Evolutionary conservation across 192 early-diverging fungal species (phyloP).

Genomic region (Funneliformis geosporum): DNA sequence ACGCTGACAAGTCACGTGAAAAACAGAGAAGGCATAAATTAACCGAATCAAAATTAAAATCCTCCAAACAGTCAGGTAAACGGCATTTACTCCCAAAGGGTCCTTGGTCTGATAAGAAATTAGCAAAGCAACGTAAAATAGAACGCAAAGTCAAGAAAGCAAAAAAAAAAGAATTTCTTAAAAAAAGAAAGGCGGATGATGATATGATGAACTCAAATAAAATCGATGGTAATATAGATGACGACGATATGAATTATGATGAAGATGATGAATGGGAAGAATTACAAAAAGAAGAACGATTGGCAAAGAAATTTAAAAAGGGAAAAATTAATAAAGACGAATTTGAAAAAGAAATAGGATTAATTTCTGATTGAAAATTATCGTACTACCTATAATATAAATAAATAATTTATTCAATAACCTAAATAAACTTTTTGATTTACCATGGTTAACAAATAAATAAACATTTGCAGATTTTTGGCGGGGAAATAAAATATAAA

Average conservation of each 20-base stretch:
- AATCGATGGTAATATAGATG: not conserved
- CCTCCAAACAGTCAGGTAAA: not conserved
- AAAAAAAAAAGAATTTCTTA: constrained; percentile 53
- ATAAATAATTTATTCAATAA: too few relatives aligned
- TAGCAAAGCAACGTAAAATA: constrained; percentile 62
- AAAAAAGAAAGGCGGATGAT: constrained; percentile 42
- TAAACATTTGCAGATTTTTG: not conserved
- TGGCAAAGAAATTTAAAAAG: constrained; percentile 63
- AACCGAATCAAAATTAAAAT: constrained; percentile 35
- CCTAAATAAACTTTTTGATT: not conserved
- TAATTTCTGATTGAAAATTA: constrained; percentile 42
- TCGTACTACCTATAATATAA: too few relatives aligned
- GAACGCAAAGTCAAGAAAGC: constrained; percentile 72
- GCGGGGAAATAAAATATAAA: constrained; percentile 8
- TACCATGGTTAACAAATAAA: constrained; percentile 10
- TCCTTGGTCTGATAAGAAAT: constrained; percentile 75
- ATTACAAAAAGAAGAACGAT: constrained; percentile 55
- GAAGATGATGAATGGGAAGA: constrained; percentile 67
- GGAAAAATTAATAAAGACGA: constrained; percentile 47
- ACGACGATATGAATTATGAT: too few relatives aligned
- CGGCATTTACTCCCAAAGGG: constrained; percentile 1
- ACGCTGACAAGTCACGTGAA: constrained; percentile 71
- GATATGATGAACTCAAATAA: constrained; percentile 37
- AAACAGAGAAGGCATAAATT: constrained; percentile 62
- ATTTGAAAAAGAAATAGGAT: constrained; percentile 49